Evolutionary conservation across 306 rosid species (phyloP).

Genomic region (Quercus glauca): DNA sequence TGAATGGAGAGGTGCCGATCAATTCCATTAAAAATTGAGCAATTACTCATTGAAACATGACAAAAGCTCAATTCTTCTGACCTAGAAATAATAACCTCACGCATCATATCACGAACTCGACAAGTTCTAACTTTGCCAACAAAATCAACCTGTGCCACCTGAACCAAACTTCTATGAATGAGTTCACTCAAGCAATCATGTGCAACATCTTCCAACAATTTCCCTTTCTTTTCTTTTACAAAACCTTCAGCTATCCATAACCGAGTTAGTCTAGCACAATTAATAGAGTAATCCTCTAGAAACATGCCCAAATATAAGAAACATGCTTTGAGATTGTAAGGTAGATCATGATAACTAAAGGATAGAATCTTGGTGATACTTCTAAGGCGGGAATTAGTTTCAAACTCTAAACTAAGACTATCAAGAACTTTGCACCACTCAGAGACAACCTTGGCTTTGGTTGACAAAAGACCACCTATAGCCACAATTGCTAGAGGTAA

Average conservation of each 20-base stretch:
- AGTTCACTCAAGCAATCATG: not conserved
- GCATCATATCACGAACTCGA: no score
- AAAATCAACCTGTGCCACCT: no score
- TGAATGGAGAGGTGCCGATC: no score
- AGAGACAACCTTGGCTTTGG: not conserved
- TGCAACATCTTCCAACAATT: not conserved
- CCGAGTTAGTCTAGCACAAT: not conserved
- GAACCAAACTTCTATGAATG: no score
- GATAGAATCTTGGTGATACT: not conserved
- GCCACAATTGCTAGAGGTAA: not conserved
- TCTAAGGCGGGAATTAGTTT: not conserved
- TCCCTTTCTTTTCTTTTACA: not conserved
- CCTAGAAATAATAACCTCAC: no score
- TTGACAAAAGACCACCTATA: not conserved
- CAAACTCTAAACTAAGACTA: not conserved
- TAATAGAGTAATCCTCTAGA: not conserved
- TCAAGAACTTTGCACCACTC: not conserved
- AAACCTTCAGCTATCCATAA: not conserved
- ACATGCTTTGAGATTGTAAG: not conserved
- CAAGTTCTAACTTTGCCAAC: no score
- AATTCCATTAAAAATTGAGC: no score
- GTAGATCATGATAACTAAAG: not conserved
- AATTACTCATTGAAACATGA: no score
- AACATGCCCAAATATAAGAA: not conserved
- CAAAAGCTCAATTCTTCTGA: no score